Evolutionary conservation across 208 protist genomes (phyloP).

Genomic region (Naegleria lovaniensis): DNA sequence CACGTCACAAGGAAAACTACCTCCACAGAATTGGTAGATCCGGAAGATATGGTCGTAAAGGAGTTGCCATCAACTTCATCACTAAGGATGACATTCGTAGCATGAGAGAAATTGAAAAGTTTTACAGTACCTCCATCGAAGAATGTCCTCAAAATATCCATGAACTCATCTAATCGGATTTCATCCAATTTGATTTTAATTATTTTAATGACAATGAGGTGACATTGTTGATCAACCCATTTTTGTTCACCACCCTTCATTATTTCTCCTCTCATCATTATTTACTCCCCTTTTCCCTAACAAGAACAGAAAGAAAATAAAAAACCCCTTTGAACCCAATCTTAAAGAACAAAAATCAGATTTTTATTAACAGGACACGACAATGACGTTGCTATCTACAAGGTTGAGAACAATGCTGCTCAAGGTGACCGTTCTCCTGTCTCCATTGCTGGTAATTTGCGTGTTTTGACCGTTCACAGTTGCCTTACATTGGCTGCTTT

Average conservation of each 20-base stretch:
- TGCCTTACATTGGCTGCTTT: neutral
- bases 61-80: conserved; percentile 99
- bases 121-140: conserved; percentile 98
- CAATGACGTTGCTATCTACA: neutral
- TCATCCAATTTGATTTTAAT: neutral
- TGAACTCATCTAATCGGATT: neutral
- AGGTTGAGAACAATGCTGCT: neutral
- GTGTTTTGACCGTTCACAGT: neutral
- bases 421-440: neutral
- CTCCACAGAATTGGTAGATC: conserved; percentile 97
- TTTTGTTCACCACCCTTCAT: too few species aligned
- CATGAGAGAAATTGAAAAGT: conserved; percentile 94
- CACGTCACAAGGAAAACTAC: conserved; percentile 98
- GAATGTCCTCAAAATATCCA: conserved; percentile 79
- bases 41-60: conserved; percentile 98
- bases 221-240: too few species aligned
- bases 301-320: too few species aligned
- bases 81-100: conserved; percentile 89
- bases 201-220: neutral
- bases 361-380: neutral
- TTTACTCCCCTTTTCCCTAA: too few species aligned
- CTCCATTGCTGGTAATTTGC: neutral
- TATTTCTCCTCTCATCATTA: too few species aligned
- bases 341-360: neutral
- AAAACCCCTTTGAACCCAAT: too few species aligned